Evolutionary conservation across 495 filamentous ascomycete species (phyloP).

Genomic region (Lasiosphaeria hispida): DNA sequence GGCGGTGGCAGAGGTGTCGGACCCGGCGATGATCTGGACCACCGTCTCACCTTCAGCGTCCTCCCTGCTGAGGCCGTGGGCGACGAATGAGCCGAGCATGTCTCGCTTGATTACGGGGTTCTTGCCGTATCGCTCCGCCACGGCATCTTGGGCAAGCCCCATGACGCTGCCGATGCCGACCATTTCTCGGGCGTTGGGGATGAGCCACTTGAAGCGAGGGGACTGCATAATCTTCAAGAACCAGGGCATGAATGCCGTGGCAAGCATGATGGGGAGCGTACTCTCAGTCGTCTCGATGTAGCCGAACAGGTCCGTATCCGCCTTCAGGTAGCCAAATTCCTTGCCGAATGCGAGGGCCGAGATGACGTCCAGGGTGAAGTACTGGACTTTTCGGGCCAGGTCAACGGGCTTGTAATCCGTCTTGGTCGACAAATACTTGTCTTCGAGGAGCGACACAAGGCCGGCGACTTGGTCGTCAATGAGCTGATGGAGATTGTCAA

Average conservation of each 20-base stretch:
- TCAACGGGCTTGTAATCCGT: slow-evolving; percentile 40
- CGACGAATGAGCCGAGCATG: slow-evolving; percentile 30
- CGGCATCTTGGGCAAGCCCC: slow-evolving; percentile 19
- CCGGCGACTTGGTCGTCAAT: slow-evolving; percentile 40
- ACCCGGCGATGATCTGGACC: slow-evolving; percentile 22
- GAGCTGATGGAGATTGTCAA: slow-evolving; percentile 34
- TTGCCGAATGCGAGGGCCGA: slow-evolving; percentile 35
- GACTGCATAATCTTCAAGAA: slow-evolving; percentile 4
- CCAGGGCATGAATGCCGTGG: slow-evolving; percentile 3
- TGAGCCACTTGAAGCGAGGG: slow-evolving; percentile 2
- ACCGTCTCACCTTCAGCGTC: slow-evolving; percentile 16
- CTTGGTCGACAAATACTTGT: slow-evolving; percentile 43
- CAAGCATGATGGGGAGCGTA: slow-evolving; percentile 8
- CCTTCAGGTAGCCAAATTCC: slow-evolving; percentile 34
- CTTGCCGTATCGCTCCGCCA: slow-evolving; percentile 14
- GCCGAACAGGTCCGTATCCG: slow-evolving; percentile 31
- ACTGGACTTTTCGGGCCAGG: slow-evolving; percentile 39
- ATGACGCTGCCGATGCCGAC: slow-evolving; percentile 22
- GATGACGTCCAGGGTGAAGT: slow-evolving; percentile 44
- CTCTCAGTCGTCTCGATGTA: slow-evolving; percentile 26
- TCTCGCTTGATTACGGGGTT: slow-evolving; percentile 19
- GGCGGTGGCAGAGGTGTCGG: slow-evolving; percentile 18
- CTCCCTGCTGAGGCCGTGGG: slow-evolving; percentile 11
- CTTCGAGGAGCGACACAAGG: slow-evolving; percentile 41
- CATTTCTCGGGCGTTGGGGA: slow-evolving; percentile 3